These are phyloP conservation scores for Immersiella caudata DNA, from an alignment of 495 filamentous ascomycete genomes.

Conservation along the genomic window DNA sequence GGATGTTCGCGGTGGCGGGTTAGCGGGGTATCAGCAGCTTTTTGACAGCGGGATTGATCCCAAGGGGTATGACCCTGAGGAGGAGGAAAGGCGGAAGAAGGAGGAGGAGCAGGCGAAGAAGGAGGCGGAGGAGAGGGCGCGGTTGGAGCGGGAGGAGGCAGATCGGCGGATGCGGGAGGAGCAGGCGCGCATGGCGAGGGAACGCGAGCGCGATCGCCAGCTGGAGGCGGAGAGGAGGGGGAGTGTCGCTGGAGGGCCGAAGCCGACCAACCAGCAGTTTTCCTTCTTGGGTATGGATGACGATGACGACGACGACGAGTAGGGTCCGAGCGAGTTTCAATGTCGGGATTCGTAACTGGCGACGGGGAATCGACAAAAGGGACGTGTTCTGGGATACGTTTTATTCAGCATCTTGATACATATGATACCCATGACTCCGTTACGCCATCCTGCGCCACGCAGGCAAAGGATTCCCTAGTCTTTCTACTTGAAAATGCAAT, in stretches of 20 bases:
- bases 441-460: background rate
- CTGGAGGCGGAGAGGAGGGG: constrained; percentile 44
- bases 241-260: constrained; percentile 33
- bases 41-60: constrained; percentile 61
- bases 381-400: background rate
- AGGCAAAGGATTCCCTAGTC: background rate
- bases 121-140: constrained; percentile 47
- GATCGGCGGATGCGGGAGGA: constrained; percentile 42
- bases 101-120: constrained; percentile 43
- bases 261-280: constrained; percentile 47
- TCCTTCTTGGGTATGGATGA: constrained; percentile 58
- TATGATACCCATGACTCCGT: constrained; percentile 12
- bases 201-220: constrained; percentile 46
- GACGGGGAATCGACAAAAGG: background rate
- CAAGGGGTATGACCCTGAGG: constrained; percentile 56
- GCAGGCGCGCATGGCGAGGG: constrained; percentile 38
- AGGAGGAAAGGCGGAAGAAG: constrained; percentile 48
- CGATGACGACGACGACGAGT: constrained; percentile 49
- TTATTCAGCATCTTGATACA: background rate
- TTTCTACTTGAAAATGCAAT: constrained; percentile 5
- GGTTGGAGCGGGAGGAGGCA: constrained; percentile 47
- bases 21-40: constrained; percentile 61
- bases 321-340: too few relatives aligned
- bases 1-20: constrained; percentile 62
- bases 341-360: background rate